These are phyloP conservation scores for Neonectria faginata DNA, from an alignment of 2,329 filamentous ascomycete species.

Conservation along the genomic window DNA sequence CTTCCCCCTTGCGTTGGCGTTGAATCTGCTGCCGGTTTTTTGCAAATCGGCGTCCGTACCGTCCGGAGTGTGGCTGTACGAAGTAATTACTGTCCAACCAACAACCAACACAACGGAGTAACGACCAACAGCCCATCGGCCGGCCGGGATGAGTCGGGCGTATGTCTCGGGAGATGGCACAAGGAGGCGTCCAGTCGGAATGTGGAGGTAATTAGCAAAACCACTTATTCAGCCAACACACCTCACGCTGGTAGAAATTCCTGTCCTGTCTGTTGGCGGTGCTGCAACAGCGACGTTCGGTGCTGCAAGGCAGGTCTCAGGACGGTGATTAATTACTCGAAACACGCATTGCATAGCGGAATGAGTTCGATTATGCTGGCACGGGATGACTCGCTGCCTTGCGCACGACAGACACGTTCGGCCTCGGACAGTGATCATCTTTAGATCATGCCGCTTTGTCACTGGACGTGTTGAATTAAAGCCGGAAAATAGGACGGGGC, in stretches of 20 bases:
- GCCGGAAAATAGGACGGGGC: neutral
- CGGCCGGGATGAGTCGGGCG: constrained; percentile 33
- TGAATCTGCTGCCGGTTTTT: constrained; percentile 15
- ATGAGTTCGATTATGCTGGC: constrained; percentile 7
- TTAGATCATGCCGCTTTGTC: too few relatives aligned
- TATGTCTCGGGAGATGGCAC: constrained; percentile 20
- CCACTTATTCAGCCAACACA: constrained; percentile 14
- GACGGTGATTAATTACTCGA: neutral
- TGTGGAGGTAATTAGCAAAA: constrained; percentile 3
- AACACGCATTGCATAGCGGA: constrained; percentile 9
- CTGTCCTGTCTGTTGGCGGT: constrained; percentile 10
- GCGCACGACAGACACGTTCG: neutral
- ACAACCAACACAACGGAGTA: constrained; percentile 27
- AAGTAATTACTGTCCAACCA: constrained; percentile 3
- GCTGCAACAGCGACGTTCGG: constrained; percentile 3
- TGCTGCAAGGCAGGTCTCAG: constrained; percentile 22
- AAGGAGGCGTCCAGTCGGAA: constrained; percentile 28
- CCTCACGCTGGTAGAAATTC: neutral
- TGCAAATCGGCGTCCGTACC: neutral
- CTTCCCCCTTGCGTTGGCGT: neutral
- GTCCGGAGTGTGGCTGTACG: constrained; percentile 10
- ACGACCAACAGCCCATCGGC: constrained; percentile 27
- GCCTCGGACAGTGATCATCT: neutral
- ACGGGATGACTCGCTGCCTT: constrained; percentile 4
- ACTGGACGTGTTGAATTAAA: neutral